These are phyloP conservation scores for Prunus mira DNA, from an alignment of 306 rosid genomes.

Conservation along the genomic window DNA sequence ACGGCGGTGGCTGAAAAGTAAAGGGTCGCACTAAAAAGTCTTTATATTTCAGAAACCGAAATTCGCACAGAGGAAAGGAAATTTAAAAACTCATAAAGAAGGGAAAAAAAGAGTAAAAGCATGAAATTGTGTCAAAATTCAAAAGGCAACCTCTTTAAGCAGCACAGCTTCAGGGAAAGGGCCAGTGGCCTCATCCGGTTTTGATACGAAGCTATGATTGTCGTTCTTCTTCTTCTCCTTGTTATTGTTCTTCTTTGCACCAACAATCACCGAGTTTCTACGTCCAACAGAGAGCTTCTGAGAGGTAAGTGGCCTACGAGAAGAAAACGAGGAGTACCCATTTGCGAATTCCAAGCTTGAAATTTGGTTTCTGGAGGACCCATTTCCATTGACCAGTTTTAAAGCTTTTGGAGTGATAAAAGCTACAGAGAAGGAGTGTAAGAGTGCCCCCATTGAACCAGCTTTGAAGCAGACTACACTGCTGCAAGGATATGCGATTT, in stretches of 20 bases:
- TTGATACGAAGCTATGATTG: constrained; percentile 51
- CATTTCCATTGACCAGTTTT: constrained; percentile 16
- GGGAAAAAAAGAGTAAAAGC: neutral
- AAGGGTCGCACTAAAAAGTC: neutral
- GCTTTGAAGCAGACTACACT: neutral
- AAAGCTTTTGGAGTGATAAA: constrained; percentile 29
- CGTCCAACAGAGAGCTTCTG: constrained; percentile 22
- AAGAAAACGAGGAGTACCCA: constrained; percentile 29
- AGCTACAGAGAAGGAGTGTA: constrained; percentile 30
- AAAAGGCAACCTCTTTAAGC: constrained; percentile 60
- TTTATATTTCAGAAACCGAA: neutral
- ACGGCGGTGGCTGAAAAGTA: neutral
- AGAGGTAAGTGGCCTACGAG: constrained; percentile 25
- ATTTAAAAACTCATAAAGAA: neutral
- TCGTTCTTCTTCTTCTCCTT: constrained; percentile 47
- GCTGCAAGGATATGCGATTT: neutral
- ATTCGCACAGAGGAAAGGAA: neutral
- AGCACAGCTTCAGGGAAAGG: constrained; percentile 92
- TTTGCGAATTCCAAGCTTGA: constrained; percentile 24
- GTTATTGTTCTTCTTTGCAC: constrained; percentile 42
- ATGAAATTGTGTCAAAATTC: constrained; percentile 1
- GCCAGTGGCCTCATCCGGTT: constrained; percentile 64
- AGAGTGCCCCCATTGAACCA: constrained; percentile 43
- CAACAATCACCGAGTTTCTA: constrained; percentile 44
- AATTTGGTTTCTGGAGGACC: constrained; percentile 13